Evolutionary conservation across 345 rosid species (phyloP), one percentile per base, ranked within the genome.

Genomic region (Gynandropsis gynandra): DNA sequence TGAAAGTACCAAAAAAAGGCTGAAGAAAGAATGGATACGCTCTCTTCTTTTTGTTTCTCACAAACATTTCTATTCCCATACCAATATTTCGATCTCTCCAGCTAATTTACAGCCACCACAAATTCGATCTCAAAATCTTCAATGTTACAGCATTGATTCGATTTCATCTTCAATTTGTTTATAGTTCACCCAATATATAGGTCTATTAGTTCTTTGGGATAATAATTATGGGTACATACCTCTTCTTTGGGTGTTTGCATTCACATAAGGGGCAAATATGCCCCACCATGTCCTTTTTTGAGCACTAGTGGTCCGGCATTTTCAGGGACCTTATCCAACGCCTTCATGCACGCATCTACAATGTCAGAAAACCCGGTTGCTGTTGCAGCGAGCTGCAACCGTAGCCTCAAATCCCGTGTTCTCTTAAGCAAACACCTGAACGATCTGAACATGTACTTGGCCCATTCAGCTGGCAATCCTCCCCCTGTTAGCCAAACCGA

Each of bases 401-500:
- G 79, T 56, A 87, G 50, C 66, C 86, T 69, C 68, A 92, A 57
- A 61, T 92, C 96, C 56, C 95, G 54, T 27, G 97, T 87, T 61
- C 89, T 79, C 70, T 76, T 87, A 68, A 92, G 61, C 74, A 92
- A 76, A 68, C 95, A 87, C 56, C 95, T 77, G 63, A 87, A 82
- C 10, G 98, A 92, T 70, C 97, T 85, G 19, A 70, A 82, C 67
- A 92, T 63, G 66, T 82, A 79, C 62, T 84, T 87, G 39, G 98
- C 98, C 95, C 97, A 87, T 45, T 92, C 98, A 18, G 90, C 90
- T 10, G 98, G 95, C 47, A 87, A 62, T 1, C 95, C 95, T 34
- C 96, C 93, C 2, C 95, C 95, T 2, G 85, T 85, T 39, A 92
- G 85, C 98, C 98, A 92, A 34, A 83, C 87, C 1, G 97, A 76